phyloP scores from a whole-genome alignment of 2,329 filamentous ascomycete genomes.

The Exophiala phaeomuriformis region DNA sequence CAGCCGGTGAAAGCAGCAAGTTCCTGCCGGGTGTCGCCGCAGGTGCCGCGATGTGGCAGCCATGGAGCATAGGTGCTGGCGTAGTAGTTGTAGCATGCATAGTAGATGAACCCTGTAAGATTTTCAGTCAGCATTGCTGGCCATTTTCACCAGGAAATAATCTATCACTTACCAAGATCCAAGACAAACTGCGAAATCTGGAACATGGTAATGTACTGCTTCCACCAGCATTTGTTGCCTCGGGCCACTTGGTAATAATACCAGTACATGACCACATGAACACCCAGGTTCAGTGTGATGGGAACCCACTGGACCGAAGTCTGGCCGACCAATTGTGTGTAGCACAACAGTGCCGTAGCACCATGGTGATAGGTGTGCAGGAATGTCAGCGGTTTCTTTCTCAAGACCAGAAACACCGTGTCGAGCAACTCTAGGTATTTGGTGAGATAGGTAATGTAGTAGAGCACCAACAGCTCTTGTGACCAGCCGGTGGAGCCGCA shows the following conservation, averaged over 20 bases:
- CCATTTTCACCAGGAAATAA: neutral
- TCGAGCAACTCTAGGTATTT: conserved; percentile 96
- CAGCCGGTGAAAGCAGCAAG: conserved; percentile 92
- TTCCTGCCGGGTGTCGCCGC: conserved; percentile 72
- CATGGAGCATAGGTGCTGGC: conserved; percentile 79
- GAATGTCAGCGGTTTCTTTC: conserved; percentile 99
- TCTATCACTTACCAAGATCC: conserved; percentile 59
- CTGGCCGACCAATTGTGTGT: conserved; percentile 88
- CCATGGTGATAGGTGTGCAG: conserved; percentile 99
- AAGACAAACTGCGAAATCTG: conserved; percentile 97
- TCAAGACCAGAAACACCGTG: conserved; percentile 93
- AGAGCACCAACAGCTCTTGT: no score
- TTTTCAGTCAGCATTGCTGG: neutral
- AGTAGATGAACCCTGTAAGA: conserved; percentile 73
- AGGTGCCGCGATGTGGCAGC: conserved; percentile 76
- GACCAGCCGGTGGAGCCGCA: conserved; percentile 45
- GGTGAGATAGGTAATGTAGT: conserved; percentile 62
- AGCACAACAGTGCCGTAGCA: conserved; percentile 93
- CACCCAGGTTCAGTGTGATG: conserved; percentile 83
- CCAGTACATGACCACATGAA: conserved; percentile 99
- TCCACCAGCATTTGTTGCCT: conserved; percentile 96
- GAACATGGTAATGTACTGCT: conserved; percentile 97
- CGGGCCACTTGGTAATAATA: conserved; percentile 99
- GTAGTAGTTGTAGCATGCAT: conserved; percentile 98
- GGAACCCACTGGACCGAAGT: conserved; percentile 93